phyloP scores from a whole-genome alignment of 768 basidiomycete species.

The Sistotremastrum suecicum region DNA sequence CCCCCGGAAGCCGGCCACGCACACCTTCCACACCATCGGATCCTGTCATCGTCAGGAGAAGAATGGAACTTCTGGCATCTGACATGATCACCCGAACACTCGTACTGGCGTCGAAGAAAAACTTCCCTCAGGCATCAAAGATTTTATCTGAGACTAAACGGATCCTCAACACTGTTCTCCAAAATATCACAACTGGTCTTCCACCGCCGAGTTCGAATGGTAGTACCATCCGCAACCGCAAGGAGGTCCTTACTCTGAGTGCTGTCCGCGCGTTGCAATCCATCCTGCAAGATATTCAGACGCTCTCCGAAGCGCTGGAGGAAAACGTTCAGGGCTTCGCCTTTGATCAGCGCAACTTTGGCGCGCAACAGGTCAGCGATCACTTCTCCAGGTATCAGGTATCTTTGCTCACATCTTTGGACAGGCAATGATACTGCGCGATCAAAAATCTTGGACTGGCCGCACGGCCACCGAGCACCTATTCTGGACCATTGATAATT shows the following conservation, averaged over 20 bases:
- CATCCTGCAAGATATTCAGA: conserved; percentile 77
- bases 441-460: conserved; percentile 92
- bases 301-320: conserved; percentile 75
- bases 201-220: conserved; percentile 36
- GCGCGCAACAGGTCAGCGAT: conserved; percentile 78
- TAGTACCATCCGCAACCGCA: conserved; percentile 50
- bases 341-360: conserved; percentile 87
- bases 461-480: conserved; percentile 81
- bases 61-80: conserved; percentile 92
- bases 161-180: conserved; percentile 82
- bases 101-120: conserved; percentile 82
- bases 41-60: conserved; percentile 77
- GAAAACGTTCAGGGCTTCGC: conserved; percentile 89
- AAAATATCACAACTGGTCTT: conserved; percentile 64
- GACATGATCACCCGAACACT: conserved; percentile 96
- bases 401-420: conserved; percentile 2
- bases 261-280: conserved; percentile 74
- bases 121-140: conserved; percentile 80
- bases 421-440: conserved; percentile 89
- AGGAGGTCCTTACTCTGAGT: conserved; percentile 58
- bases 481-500: conserved; percentile 88
- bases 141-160: conserved; percentile 85
- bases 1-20: conserved; percentile 18
- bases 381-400: neutral
- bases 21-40: conserved; percentile 39